A percentile compares a stretch with the other conserved stretches of the same genome.
Evolutionary conservation across 768 basidiomycete genomes (phyloP).

Genomic region (Austroboletus festivus): DNA sequence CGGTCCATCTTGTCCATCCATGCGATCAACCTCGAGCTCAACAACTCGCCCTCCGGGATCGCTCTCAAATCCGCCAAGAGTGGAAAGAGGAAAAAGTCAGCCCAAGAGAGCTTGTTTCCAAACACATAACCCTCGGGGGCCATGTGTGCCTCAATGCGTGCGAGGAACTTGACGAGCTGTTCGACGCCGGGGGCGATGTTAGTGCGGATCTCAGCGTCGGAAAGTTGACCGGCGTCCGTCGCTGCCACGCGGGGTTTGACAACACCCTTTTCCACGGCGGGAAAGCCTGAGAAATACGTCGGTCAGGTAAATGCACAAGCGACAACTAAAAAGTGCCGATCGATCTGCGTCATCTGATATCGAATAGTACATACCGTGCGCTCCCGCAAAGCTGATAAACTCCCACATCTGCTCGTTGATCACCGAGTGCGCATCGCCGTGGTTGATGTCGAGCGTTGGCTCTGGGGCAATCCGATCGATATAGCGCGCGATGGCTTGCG

Average conservation of each 20-base stretch:
- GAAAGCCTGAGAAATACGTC: slow-evolving; percentile 19
- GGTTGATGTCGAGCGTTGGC: slow-evolving; percentile 19
- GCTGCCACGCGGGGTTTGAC: slow-evolving; percentile 32
- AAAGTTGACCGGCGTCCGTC: slow-evolving; percentile 20
- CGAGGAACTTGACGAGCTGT: slow-evolving; percentile 16
- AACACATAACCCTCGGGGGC: slow-evolving; percentile 28
- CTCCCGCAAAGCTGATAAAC: slow-evolving; percentile 25
- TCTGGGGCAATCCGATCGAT: slow-evolving; percentile 30
- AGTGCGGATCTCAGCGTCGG: slow-evolving; percentile 22
- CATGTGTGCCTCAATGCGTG: slow-evolving; percentile 20
- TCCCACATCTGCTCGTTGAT: slow-evolving; percentile 34
- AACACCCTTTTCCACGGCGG: slow-evolving; percentile 28
- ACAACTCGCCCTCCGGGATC: slow-evolving; percentile 23
- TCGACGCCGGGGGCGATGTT: slow-evolving; percentile 18
- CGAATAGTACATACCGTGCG: slow-evolving; percentile 19
- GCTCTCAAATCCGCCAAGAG: slow-evolving; percentile 30
- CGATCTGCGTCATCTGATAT: too few species aligned
- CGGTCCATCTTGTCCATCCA: slow-evolving; percentile 29
- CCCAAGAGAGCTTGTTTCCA: slow-evolving; percentile 28
- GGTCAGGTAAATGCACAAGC: neutral
- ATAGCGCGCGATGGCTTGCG: slow-evolving; percentile 28
- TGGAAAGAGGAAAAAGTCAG: slow-evolving; percentile 34
- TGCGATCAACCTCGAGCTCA: slow-evolving; percentile 17
- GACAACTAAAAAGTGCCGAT: neutral
- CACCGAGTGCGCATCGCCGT: slow-evolving; percentile 20